A percentile compares a stretch with the other conserved stretches of the same genome.
Evolutionary conservation across 352 stramenopile genomes (phyloP).

Genomic region (Peronospora tabacina): DNA sequence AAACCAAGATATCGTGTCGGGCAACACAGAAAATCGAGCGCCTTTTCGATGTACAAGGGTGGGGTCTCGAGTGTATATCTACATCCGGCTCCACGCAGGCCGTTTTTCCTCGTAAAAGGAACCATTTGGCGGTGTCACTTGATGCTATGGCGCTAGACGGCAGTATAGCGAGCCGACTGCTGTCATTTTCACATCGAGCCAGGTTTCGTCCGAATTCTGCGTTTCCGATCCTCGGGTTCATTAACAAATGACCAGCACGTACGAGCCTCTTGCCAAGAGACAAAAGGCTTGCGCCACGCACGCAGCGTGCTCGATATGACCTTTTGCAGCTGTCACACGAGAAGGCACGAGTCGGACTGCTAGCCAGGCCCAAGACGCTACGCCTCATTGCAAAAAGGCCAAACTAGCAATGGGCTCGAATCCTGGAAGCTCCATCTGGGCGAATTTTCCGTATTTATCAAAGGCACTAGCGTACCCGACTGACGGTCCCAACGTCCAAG

Average conservation of each 20-base stretch:
- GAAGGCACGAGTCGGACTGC: not conserved
- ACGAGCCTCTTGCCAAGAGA: not conserved
- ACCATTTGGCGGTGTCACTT: not conserved
- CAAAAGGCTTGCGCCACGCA: not conserved
- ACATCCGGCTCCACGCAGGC: not conserved
- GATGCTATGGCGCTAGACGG: not conserved
- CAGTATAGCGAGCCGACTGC: not conserved
- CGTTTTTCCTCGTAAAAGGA: not conserved
- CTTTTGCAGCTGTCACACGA: not conserved
- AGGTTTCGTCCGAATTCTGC: no score
- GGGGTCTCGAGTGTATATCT: not conserved
- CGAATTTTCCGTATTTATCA: constrained; percentile 13
- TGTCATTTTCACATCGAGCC: not conserved
- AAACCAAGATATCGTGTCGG: not conserved
- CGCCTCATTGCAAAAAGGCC: constrained; percentile 4
- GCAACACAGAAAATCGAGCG: not conserved
- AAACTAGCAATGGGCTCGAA: constrained; percentile 1
- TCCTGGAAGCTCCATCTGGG: constrained; percentile 8
- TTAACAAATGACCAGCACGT: not conserved
- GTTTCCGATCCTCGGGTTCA: not conserved
- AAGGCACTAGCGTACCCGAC: not conserved
- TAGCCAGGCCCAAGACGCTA: not conserved
- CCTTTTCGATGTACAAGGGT: constrained; percentile 5
- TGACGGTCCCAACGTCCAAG: not conserved
- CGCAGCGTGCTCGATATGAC: not conserved